phyloP scores from a whole-genome alignment of 2,329 filamentous ascomycete species.

The Cucurbitaria berberidis region DNA sequence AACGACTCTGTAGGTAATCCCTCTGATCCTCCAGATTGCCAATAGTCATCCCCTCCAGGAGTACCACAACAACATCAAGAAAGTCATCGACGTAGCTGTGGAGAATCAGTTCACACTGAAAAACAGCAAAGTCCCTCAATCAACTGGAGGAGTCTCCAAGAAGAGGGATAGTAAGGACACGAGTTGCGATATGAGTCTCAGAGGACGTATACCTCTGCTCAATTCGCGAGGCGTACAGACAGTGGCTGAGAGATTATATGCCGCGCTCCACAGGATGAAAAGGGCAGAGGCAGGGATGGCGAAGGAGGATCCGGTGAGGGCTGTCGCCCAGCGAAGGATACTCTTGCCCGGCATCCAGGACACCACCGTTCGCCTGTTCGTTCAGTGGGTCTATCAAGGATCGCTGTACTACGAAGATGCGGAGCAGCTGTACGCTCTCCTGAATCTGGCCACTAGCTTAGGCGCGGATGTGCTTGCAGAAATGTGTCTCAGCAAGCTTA shows the following conservation, averaged over 20 bases:
- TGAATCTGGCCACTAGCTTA: slow-evolving; percentile 20
- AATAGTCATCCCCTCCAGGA: slow-evolving; percentile 2
- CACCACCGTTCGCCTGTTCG: slow-evolving; percentile 14
- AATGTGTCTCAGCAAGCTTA: slow-evolving; percentile 20
- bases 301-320: slow-evolving; percentile 3
- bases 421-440: slow-evolving; percentile 20
- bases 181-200: neutral
- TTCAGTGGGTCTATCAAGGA: slow-evolving; percentile 26
- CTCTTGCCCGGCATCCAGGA: slow-evolving; percentile 13
- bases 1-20: neutral
- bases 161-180: neutral
- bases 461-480: slow-evolving; percentile 16
- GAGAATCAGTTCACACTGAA: slow-evolving; percentile 4
- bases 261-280: slow-evolving; percentile 10
- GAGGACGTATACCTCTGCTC: slow-evolving; percentile 11
- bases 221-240: slow-evolving; percentile 12
- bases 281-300: slow-evolving; percentile 11
- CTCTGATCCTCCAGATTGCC: neutral
- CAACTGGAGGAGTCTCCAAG: neutral
- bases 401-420: slow-evolving; percentile 6
- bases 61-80: neutral
- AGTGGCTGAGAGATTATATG: slow-evolving; percentile 5
- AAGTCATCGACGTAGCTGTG: slow-evolving; percentile 2
- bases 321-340: slow-evolving; percentile 26
- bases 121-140: neutral